phyloP scores from a whole-genome alignment of 2,329 filamentous ascomycete species.

The Didymella lethalis region DNA sequence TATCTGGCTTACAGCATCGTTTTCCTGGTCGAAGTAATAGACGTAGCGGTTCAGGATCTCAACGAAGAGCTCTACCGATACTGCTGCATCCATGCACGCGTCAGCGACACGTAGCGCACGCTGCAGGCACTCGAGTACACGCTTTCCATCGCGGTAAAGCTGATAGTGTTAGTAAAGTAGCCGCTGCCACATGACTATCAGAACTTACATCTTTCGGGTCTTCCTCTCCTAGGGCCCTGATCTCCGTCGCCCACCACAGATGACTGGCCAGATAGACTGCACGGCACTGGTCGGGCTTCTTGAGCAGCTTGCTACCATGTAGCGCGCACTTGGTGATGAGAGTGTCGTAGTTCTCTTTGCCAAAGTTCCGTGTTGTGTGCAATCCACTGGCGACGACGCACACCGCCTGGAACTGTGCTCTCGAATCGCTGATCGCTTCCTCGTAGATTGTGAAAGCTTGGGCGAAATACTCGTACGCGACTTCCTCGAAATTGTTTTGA shows the following conservation, averaged over 20 bases:
- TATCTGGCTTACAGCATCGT: slow-evolving; percentile 75
- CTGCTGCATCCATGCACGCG: slow-evolving; percentile 97
- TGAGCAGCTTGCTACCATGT: slow-evolving; percentile 94
- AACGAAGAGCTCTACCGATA: slow-evolving; percentile 96
- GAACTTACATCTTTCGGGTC: slow-evolving; percentile 77
- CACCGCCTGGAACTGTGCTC: slow-evolving; percentile 97
- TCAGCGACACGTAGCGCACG: slow-evolving; percentile 94
- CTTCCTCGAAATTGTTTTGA: slow-evolving; percentile 90
- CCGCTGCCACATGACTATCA: not conserved
- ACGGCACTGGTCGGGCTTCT: slow-evolving; percentile 97
- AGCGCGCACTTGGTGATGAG: slow-evolving; percentile 97
- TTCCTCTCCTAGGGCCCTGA: slow-evolving; percentile 76
- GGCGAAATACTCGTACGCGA: slow-evolving; percentile 97
- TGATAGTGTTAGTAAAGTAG: slow-evolving; percentile 22
- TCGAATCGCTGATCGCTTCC: slow-evolving; percentile 92
- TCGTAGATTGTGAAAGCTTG: slow-evolving; percentile 99
- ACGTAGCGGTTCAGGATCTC: slow-evolving; percentile 98
- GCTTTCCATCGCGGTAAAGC: slow-evolving; percentile 97
- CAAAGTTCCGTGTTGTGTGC: slow-evolving; percentile 88
- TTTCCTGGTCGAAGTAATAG: slow-evolving; percentile 99
- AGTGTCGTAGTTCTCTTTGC: slow-evolving; percentile 97
- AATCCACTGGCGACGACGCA: slow-evolving; percentile 90
- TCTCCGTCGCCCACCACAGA: slow-evolving; percentile 95
- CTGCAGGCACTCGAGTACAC: slow-evolving; percentile 94
- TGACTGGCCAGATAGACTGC: slow-evolving; percentile 97